phyloP scores from a whole-genome alignment of 2,329 filamentous ascomycete species.

The Phialocephala subalpina region DNA sequence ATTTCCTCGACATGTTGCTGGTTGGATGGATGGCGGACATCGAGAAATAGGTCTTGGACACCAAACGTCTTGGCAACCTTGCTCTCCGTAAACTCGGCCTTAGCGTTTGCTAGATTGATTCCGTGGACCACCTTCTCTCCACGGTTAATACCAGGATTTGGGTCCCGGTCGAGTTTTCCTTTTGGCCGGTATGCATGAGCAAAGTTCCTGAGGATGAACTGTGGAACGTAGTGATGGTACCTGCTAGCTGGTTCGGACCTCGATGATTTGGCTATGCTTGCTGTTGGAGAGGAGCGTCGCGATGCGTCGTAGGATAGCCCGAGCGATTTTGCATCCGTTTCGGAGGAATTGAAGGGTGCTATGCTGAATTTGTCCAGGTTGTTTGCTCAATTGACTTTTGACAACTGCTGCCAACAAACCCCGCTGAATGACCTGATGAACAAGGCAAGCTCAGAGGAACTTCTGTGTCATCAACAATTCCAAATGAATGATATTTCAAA shows the following conservation, averaged over 20 bases:
- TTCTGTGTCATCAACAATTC: too few relatives aligned
- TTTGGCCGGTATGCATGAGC: neutral
- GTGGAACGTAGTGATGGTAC: conserved; percentile 11
- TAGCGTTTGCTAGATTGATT: neutral
- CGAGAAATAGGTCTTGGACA: conserved; percentile 2
- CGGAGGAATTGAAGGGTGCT: too few relatives aligned
- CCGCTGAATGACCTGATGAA: too few relatives aligned
- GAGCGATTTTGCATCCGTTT: too few relatives aligned
- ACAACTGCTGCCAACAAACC: too few relatives aligned
- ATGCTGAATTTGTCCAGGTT: too few relatives aligned
- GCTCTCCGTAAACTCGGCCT: neutral
- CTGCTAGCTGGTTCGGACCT: neutral
- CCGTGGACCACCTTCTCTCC: neutral
- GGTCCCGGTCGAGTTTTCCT: neutral
- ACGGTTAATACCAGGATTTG: neutral
- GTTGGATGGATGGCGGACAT: neutral
- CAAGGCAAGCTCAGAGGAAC: too few relatives aligned
- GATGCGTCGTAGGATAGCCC: too few relatives aligned
- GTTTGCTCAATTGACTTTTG: too few relatives aligned
- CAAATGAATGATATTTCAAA: too few relatives aligned
- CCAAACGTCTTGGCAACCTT: conserved; percentile 1
- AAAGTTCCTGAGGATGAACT: conserved; percentile 13
- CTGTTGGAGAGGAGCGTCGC: too few relatives aligned
- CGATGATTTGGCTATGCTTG: neutral
- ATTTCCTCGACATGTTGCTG: neutral